Evolutionary conservation across 805 yeast species (phyloP), one percentile per base, ranked within the genome.

Genomic region (Candida anglica): DNA sequence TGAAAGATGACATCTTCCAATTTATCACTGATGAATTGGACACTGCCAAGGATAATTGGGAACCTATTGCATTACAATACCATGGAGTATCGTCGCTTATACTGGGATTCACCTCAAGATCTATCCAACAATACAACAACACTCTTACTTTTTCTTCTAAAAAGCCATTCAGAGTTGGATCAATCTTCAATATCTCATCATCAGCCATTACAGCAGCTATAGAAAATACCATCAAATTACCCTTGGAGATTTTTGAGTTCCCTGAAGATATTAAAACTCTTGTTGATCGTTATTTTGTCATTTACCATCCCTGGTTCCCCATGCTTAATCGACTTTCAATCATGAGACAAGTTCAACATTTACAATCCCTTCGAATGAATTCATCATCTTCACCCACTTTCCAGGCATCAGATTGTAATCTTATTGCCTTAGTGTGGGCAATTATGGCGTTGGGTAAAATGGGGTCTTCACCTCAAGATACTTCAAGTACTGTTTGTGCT

Each of bases 101-200:
- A 15, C 48, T 52, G 5, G 53, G 54, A 11, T 50, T 50, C 28
- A 39, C 50, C 14, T 37, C 41, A 5, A 34, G 36, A 17, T 30
- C 50, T 14, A 43, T 50, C 9, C 42, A 42, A 21, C 41, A 46
- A 18, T 49, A 46, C 30, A 47, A 42, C 28, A 36, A 22, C 19
- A 40, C 35, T 6, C 15, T 44, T 6, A 17, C 15, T 1, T 15
- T 33, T n/a, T 31, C 22, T 19, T 34, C 36, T 19, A 37, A 37
- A 22, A 42, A 41, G 17, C 54, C 56, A n/a, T 50, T 49, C 27
- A 31, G 53, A n/a, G 54, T 50, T n/a, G 52, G 53, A 2, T 46
- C 54, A 6, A 49, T 50, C 8, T 50, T 50, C 38, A 44, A 47
- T 33, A 32, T 50, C 1, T 41, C 47, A 15, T 47, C 53, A 13